Percentiles rank a stretch among this genome's conserved stretches.
These are phyloP conservation scores for Plectosphaerella plurivora DNA, from an alignment of 2,329 filamentous ascomycete genomes.

Conservation along the genomic window DNA sequence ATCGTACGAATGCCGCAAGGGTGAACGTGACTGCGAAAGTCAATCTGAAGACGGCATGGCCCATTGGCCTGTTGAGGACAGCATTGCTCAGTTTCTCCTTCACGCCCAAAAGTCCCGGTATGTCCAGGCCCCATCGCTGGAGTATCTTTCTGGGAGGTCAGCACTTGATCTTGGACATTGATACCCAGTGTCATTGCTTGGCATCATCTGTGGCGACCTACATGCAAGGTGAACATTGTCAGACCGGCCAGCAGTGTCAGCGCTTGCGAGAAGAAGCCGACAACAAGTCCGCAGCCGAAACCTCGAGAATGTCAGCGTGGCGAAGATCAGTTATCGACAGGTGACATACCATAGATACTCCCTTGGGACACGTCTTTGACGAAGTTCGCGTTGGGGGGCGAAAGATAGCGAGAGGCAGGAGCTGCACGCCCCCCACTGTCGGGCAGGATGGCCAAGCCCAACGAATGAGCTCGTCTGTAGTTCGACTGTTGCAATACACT, in stretches of 20 bases:
- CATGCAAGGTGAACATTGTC: slow-evolving; percentile 59
- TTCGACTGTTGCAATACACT: too few relatives aligned
- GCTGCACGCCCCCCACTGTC: too few relatives aligned
- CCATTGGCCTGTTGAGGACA: slow-evolving; percentile 4
- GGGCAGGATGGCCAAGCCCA: too few relatives aligned
- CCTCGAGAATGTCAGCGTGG: slow-evolving; percentile 33
- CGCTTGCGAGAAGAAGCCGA: slow-evolving; percentile 67
- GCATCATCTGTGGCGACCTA: slow-evolving; percentile 25
- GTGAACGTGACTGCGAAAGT: slow-evolving; percentile 72
- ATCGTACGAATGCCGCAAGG: slow-evolving; percentile 47
- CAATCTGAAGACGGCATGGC: slow-evolving; percentile 9
- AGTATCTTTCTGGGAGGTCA: slow-evolving; percentile 18
- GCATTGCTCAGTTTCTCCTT: slow-evolving; percentile 23
- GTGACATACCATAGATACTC: slow-evolving; percentile 5
- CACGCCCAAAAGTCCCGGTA: slow-evolving; percentile 22
- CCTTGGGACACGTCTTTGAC: slow-evolving; percentile 10
- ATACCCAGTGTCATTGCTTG: background rate
- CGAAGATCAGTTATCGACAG: background rate
- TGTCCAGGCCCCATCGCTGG: slow-evolving; percentile 25
- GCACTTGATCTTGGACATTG: background rate
- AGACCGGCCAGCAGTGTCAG: slow-evolving; percentile 64
- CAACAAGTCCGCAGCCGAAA: slow-evolving; percentile 57
- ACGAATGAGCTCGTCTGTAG: too few relatives aligned
- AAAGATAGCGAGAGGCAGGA: too few relatives aligned
- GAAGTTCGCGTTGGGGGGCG: slow-evolving; percentile 2